Percentiles rank a stretch among this genome's conserved stretches.
These are phyloP conservation scores for Crithidia expoeki DNA, from an alignment of 208 protist genomes.

Conservation along the genomic window DNA sequence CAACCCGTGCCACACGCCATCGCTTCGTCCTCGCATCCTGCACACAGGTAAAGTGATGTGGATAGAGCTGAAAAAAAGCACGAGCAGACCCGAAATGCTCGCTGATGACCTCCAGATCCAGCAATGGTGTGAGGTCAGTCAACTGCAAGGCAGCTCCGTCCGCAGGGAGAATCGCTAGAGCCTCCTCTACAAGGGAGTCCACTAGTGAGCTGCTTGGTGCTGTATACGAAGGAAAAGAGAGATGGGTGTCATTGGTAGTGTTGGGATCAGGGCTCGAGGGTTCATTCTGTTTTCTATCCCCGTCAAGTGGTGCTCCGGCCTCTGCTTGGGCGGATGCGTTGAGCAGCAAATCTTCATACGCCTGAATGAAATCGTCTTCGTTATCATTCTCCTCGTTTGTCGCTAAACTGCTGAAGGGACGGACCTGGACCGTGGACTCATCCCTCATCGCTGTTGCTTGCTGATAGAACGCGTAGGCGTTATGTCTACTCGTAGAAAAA, in stretches of 20 bases:
- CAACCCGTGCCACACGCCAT: slow-evolving; percentile 43
- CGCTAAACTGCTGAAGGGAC: slow-evolving; percentile 1
- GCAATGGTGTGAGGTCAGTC: slow-evolving; percentile 49
- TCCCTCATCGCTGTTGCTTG: too few relatives aligned
- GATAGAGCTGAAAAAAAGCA: slow-evolving; percentile 52
- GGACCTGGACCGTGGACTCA: too few relatives aligned
- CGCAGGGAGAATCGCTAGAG: slow-evolving; percentile 49
- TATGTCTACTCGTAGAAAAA: too few relatives aligned
- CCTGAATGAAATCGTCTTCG: slow-evolving; percentile 52
- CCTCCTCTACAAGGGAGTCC: slow-evolving; percentile 35
- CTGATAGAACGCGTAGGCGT: too few relatives aligned
- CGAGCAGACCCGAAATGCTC: slow-evolving; percentile 59
- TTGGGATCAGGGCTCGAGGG: too few relatives aligned
- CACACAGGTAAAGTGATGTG: slow-evolving; percentile 48
- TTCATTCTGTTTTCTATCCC: too few relatives aligned
- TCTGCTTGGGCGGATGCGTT: slow-evolving; percentile 13
- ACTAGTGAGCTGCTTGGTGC: background rate
- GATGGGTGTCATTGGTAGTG: background rate
- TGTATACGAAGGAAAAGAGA: background rate
- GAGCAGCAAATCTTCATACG: slow-evolving; percentile 72
- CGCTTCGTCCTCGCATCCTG: slow-evolving; percentile 24
- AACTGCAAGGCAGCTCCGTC: slow-evolving; percentile 54
- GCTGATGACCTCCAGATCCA: slow-evolving; percentile 68
- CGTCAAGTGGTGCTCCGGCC: too few relatives aligned
- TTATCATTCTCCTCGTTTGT: background rate